Evolutionary conservation across 371 early-diverging fungal species (phyloP).

Genomic region (Mucor piriformis): DNA sequence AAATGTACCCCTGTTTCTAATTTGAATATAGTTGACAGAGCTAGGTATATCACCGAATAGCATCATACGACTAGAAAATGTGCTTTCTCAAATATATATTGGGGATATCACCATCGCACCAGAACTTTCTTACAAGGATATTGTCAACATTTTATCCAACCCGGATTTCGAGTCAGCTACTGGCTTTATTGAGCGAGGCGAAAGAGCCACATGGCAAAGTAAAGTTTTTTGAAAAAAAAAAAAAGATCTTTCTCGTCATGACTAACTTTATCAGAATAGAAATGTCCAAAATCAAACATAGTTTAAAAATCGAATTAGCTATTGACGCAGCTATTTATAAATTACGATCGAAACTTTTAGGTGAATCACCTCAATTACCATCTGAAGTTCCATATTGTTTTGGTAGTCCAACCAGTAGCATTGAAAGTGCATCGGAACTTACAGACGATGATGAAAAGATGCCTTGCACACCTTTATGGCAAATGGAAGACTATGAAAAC

Average conservation of each 20-base stretch:
- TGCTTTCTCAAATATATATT: slow-evolving; percentile 76
- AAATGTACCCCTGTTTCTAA: not conserved
- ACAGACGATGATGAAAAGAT: not conserved
- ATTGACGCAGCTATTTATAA: slow-evolving; percentile 70
- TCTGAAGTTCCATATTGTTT: not conserved
- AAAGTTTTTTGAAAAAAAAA: slow-evolving; percentile 4
- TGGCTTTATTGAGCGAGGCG: slow-evolving; percentile 61
- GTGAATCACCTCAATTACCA: not conserved
- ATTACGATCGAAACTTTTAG: slow-evolving; percentile 5
- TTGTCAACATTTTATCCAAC: slow-evolving; percentile 57
- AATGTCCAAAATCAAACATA: slow-evolving; percentile 77
- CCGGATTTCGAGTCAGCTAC: slow-evolving; percentile 50
- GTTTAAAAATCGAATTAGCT: slow-evolving; percentile 75
- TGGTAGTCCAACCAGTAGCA: not conserved
- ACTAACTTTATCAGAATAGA: slow-evolving; percentile 41
- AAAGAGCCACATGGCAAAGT: slow-evolving; percentile 80
- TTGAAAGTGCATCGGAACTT: too few relatives aligned
- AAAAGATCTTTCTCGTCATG: not conserved
- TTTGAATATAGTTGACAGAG: slow-evolving; percentile 38
- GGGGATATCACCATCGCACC: slow-evolving; percentile 88
- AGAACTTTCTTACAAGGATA: slow-evolving; percentile 54
- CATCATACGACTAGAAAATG: slow-evolving; percentile 61
- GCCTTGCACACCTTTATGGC: slow-evolving; percentile 14
- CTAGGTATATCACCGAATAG: slow-evolving; percentile 58
- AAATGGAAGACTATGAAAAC: slow-evolving; percentile 1